These are phyloP conservation scores for Jamesozyma gamospora DNA, from an alignment of 805 yeast genomes.

Conservation along the genomic window DNA sequence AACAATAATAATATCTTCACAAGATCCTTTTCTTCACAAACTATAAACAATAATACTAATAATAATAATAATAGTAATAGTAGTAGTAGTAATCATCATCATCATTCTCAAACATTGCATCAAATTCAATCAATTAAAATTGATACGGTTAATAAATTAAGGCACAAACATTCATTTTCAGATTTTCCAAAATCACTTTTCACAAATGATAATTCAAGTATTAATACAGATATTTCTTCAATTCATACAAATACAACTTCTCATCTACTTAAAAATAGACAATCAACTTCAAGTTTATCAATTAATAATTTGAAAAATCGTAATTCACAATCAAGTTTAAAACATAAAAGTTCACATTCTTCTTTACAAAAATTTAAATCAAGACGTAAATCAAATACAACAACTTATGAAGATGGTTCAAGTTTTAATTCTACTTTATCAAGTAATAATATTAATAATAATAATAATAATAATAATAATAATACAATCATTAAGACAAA, in stretches of 20 bases:
- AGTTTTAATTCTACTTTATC: conserved; percentile 5
- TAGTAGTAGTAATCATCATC: neutral
- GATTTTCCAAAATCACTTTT: conserved; percentile 18
- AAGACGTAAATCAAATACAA: conserved; percentile 20
- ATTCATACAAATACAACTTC: neutral
- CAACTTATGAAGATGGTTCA: conserved; percentile 6
- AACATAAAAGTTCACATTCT: conserved; percentile 28
- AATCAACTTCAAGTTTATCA: conserved; percentile 19
- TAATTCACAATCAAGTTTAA: conserved; percentile 17
- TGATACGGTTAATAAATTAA: conserved; percentile 4
- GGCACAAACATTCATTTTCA: conserved; percentile 15
- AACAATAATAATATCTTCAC: neutral
- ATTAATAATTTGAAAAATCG: conserved; percentile 15
- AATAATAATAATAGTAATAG: neutral
- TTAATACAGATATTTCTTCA: neutral
- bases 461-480: too few relatives aligned
- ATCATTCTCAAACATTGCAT: neutral
- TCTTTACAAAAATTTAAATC: conserved; percentile 24
- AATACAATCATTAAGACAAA: conserved; percentile 8
- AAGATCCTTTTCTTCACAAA: conserved; percentile 1
- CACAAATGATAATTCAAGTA: neutral
- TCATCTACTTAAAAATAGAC: conserved; percentile 10
- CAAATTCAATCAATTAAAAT: neutral
- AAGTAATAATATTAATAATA: conserved; percentile 3
- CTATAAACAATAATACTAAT: neutral